Evolutionary conservation across 345 rosid species (phyloP), one percentile per base, ranked within the genome.

Genomic region (Ceriops zippeliana): DNA sequence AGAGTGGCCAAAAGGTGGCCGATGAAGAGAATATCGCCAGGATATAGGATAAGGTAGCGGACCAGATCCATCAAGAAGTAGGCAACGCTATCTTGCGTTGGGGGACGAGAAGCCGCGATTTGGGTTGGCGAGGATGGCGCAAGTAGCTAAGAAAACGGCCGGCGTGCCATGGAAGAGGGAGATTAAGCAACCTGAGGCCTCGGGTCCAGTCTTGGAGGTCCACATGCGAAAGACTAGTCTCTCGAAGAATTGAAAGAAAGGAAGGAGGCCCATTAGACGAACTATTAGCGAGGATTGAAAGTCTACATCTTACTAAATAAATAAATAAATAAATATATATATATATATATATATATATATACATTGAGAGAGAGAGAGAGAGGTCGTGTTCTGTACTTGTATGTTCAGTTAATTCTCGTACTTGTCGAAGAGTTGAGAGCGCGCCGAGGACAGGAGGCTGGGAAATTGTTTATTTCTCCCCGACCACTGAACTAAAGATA

Each of bases 101-200:
- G 79, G 65, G 9, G 95, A 84, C n/a, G 90, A 72, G 80, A 90
- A 87, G 54, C 81, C 76, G 46, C 72, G 78, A 7, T 69, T 62
- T 0, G 78, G 34, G 69, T 85, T 81, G 56, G 83, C 62, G 79
- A 83, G 53, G 11, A 92, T 71, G 27, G 98, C 87, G 24, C 24
- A 22, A 22, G 24, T 22, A 75, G 95, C 91, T 6, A 92, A 70
- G 75, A 87, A n/a, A 24, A 85, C 96, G 0, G 96, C 96, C 0
- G 96, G 92, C 0, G 95, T 85, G n/a, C 96, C 95, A 68, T 92
- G 96, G 76, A 84, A 84, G 70, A 90, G 70, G 66, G 98, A 92
- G 83, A 92, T 90, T 11, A 86, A 57, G 78, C 96, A 92, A 69
- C 91, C 86, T 5, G 91, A 82, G 1, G 98, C 95, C 58, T 90